phyloP scores from a whole-genome alignment of 805 yeast species.

The Metschnikowia chrysomelidarum region DNA sequence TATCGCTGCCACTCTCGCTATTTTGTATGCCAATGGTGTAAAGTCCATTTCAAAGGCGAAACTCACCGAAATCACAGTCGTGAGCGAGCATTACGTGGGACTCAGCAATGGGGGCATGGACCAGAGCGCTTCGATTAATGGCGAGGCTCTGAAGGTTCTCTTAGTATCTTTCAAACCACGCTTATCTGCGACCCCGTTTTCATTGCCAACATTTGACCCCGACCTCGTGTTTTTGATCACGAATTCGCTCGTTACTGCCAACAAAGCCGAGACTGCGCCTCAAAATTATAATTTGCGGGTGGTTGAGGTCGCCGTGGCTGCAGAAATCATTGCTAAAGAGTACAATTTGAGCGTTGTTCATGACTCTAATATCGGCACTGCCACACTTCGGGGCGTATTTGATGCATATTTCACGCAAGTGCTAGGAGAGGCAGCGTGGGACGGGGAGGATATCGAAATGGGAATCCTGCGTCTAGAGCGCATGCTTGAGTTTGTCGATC shows the following conservation, averaged over 20 bases:
- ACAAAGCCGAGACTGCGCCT: slow-evolving; percentile 70
- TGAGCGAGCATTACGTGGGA: slow-evolving; percentile 69
- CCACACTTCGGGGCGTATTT: slow-evolving; percentile 64
- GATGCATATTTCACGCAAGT: slow-evolving; percentile 44
- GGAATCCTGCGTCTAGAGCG: slow-evolving; percentile 40
- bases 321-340: slow-evolving; percentile 52
- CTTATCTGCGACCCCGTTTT: slow-evolving; percentile 52
- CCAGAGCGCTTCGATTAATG: slow-evolving; percentile 69
- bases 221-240: slow-evolving; percentile 56
- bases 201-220: slow-evolving; percentile 48
- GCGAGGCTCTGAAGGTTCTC: slow-evolving; percentile 55
- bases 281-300: slow-evolving; percentile 67
- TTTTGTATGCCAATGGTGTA: slow-evolving; percentile 52
- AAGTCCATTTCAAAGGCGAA: slow-evolving; percentile 44
- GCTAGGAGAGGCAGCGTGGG: slow-evolving; percentile 38
- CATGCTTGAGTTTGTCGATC: slow-evolving; percentile 46
- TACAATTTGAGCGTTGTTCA: slow-evolving; percentile 41
- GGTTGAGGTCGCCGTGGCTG: slow-evolving; percentile 69
- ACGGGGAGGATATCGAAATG: slow-evolving; percentile 41
- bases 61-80: slow-evolving; percentile 58
- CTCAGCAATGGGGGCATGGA: slow-evolving; percentile 82
- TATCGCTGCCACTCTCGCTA: slow-evolving; percentile 59
- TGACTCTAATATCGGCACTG: slow-evolving; percentile 53
- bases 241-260: slow-evolving; percentile 59
- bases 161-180: slow-evolving; percentile 61